Conservation (phyloP, 1,139 yeast genomes). For the Pichia sp. region DNA sequence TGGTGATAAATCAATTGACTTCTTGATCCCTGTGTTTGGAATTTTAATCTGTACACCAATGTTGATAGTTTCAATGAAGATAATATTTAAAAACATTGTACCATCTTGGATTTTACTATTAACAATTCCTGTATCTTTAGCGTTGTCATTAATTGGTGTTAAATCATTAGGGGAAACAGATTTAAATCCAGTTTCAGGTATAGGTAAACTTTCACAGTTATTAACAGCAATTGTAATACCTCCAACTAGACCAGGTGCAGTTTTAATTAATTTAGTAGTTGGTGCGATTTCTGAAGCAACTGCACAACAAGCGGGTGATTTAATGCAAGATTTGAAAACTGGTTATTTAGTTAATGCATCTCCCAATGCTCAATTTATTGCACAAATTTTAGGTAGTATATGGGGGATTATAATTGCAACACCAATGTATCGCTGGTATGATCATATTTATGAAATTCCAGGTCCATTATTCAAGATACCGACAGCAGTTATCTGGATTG, state of each 20-base stretch:
- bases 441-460: conserved; percentile 76
- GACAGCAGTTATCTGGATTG: conserved; percentile 94
- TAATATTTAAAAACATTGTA: conserved; percentile 61
- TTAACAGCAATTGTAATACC: conserved; percentile 83
- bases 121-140: conserved; percentile 68
- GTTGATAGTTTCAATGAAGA: conserved; percentile 56
- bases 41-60: conserved; percentile 54
- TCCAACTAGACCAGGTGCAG: conserved; percentile 59
- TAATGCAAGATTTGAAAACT: conserved; percentile 94
- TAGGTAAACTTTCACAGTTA: conserved; percentile 87
- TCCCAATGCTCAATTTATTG: conserved; percentile 84
- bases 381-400: conserved; percentile 79
- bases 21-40: conserved; percentile 41
- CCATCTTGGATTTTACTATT: conserved; percentile 64
- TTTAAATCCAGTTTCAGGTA: conserved; percentile 92
- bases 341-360: conserved; percentile 91
- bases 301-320: conserved; percentile 97
- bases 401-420: conserved; percentile 79
- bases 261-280: conserved; percentile 79
- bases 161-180: conserved; percentile 96
- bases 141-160: conserved; percentile 79
- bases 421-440: conserved; percentile 75
- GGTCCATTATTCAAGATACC: conserved; percentile 77
- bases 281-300: conserved; percentile 99
- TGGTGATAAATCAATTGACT: conserved; percentile 16